Percentiles rank a stretch among this genome's conserved stretches.
Conservation (phyloP, 2,329 filamentous ascomycete species). For the Phaeosphaeriaceae sp. region DNA sequence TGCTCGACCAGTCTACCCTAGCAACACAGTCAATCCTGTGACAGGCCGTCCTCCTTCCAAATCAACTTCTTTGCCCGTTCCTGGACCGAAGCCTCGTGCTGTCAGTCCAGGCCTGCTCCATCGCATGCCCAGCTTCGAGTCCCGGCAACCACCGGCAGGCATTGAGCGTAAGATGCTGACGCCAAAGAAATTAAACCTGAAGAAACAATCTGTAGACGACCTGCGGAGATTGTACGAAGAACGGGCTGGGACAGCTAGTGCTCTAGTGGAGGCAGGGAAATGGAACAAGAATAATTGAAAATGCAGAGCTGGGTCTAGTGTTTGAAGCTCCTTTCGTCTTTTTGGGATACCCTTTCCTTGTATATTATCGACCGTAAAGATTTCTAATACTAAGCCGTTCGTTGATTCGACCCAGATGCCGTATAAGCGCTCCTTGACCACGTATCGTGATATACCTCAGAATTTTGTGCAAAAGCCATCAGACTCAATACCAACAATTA, state of each 20-base stretch:
- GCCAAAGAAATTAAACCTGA: conserved; percentile 49
- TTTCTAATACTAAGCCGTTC: neutral
- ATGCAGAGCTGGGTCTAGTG: neutral
- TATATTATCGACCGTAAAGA: neutral
- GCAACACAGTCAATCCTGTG: conserved; percentile 24
- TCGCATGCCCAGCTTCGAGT: conserved; percentile 56
- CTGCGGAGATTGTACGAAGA: conserved; percentile 58
- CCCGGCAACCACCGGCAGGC: conserved; percentile 21
- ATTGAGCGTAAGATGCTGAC: conserved; percentile 29
- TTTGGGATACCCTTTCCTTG: conserved; percentile 4
- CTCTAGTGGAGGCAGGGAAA: conserved; percentile 26
- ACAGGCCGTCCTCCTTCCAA: conserved; percentile 37
- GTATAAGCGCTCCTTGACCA: neutral
- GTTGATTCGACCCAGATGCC: neutral
- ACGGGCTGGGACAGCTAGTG: conserved; percentile 50
- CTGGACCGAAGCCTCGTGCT: conserved; percentile 37
- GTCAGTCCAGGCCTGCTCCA: conserved; percentile 54
- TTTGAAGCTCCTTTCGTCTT: neutral
- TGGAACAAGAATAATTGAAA: neutral
- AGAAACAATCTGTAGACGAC: conserved; percentile 57
- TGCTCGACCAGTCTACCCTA: conserved; percentile 45
- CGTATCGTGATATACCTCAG: neutral
- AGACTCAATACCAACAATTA: no score
- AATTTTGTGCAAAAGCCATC: no score
- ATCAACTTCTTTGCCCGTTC: conserved; percentile 39